Percentiles rank a stretch among this genome's conserved stretches.
Conservation (phyloP, 1,284 basidiomycete species). For the Moesziomyces parantarcticus region DNA sequence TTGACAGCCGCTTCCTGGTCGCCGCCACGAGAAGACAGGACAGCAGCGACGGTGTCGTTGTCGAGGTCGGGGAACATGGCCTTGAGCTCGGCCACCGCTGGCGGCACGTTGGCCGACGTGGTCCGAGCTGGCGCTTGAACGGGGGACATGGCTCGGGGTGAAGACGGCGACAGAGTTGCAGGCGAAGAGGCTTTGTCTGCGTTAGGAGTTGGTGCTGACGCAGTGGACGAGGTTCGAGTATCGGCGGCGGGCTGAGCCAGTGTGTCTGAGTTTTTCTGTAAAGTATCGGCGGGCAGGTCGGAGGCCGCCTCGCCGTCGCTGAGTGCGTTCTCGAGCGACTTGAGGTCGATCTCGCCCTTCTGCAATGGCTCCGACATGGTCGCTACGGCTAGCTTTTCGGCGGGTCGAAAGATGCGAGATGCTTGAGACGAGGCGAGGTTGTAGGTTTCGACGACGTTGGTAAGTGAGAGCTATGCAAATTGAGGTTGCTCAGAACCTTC, state of each 20-base stretch:
- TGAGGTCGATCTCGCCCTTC: slow-evolving; percentile 46
- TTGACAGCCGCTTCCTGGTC: slow-evolving; percentile 57
- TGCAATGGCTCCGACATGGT: slow-evolving; percentile 48
- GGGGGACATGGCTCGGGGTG: slow-evolving; percentile 45
- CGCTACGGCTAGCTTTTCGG: background rate
- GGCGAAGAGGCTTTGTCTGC: slow-evolving; percentile 32
- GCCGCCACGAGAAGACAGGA: slow-evolving; percentile 51
- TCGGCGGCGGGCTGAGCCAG: slow-evolving; percentile 35
- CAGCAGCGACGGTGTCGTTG: slow-evolving; percentile 52
- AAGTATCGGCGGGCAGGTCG: slow-evolving; percentile 20
- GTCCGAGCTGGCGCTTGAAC: slow-evolving; percentile 4
- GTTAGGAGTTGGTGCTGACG: slow-evolving; percentile 7
- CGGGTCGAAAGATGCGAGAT: background rate
- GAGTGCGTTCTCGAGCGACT: slow-evolving; percentile 37
- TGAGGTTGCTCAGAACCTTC: too few species aligned
- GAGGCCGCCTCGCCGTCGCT: slow-evolving; percentile 37
- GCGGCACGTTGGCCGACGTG: slow-evolving; percentile 6
- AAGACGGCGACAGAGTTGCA: slow-evolving; percentile 45
- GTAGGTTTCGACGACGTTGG: too few species aligned
- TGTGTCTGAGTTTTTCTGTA: slow-evolving; percentile 33
- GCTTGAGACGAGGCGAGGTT: background rate
- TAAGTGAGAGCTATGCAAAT: too few species aligned
- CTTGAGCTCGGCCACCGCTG: slow-evolving; percentile 49
- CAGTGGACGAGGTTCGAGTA: slow-evolving; percentile 16
- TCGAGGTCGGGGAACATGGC: slow-evolving; percentile 60